Evolutionary conservation across 1,139 yeast species (phyloP), one percentile per base, ranked within the genome.

Genomic region (Debaryomycetaceae sp.): DNA sequence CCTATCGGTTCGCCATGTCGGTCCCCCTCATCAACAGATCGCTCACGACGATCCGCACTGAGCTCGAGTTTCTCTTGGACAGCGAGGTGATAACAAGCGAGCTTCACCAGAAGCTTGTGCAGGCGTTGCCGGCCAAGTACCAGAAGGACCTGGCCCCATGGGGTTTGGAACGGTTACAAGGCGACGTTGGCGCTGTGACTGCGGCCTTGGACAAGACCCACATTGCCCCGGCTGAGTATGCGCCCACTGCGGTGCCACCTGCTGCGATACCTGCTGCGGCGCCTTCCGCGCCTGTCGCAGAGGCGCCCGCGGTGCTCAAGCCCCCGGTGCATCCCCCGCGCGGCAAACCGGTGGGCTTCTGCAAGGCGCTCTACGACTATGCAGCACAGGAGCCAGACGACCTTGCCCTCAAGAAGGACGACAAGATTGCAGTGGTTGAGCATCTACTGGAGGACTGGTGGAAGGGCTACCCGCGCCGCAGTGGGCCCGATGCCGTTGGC

Each of bases 401-500:
- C 53, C 61, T 91, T 47, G 57, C 55, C 5, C 65, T 91, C 28
- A 51, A 45, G 29, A 70, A 64, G 30, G 96, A 93, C 30, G 91
- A 82, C 40, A 75, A 71, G 47, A 56, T 91, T 33, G 73, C 73
- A 23, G 73, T 91, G 5, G 40, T 75, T 4, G 95, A 88, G 50
- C 85, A 77, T 51, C 68, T 83, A 37, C 84, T 93, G 14, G 71
- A 72, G 24, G 93, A 88, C 52, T 89, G 98, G 97, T 88, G 93
- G 86, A 81, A 76, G 52, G 97, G 98, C 26, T 64, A 59, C 46
- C 56, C 50, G 37, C 44, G 47, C 31, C 64, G 65, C 16, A 59
- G 65, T 35, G 42, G 56, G 24, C 52, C 64, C 10, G 74, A 75
- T 27, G 54, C 57, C 16, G 71, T 73, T 6, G 98, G 98, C 16